A percentile compares a stretch with the other conserved stretches of the same genome.
Conservation (phyloP, 2,329 filamentous ascomycete genomes). For the Colletotrichum scovillei region DNA sequence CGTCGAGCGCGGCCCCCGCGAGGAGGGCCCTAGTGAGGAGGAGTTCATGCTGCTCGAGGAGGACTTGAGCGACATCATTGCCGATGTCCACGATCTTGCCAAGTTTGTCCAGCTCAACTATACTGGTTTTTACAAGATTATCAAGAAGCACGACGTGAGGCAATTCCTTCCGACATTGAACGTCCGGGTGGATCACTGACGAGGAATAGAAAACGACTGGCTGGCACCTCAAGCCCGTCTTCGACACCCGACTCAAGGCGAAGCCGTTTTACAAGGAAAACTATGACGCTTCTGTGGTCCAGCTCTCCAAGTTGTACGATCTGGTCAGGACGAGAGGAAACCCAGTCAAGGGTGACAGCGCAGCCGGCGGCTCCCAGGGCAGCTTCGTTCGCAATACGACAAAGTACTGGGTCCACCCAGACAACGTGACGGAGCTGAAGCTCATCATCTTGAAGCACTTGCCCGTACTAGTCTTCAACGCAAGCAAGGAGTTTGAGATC, state of each 20-base stretch:
- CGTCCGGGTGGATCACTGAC: not conserved
- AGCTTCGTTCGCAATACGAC: slow-evolving; percentile 98
- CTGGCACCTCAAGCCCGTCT: slow-evolving; percentile 95
- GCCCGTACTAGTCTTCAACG: slow-evolving; percentile 96
- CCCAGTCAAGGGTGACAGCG: slow-evolving; percentile 89
- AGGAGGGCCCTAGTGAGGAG: slow-evolving; percentile 80
- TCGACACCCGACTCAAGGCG: slow-evolving; percentile 91
- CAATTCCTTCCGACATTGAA: slow-evolving; percentile 35
- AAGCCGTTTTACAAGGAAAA: slow-evolving; percentile 99
- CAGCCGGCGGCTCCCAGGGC: slow-evolving; percentile 91
- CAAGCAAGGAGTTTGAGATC: slow-evolving; percentile 93
- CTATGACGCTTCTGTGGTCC: slow-evolving; percentile 95
- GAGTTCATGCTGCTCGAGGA: slow-evolving; percentile 95
- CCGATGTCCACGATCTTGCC: slow-evolving; percentile 96
- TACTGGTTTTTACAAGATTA: slow-evolving; percentile 99
- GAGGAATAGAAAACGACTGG: slow-evolving; percentile 83
- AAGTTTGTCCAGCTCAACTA: slow-evolving; percentile 99
- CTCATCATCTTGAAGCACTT: slow-evolving; percentile 98
- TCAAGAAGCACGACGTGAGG: slow-evolving; percentile 97
- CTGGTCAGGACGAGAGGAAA: slow-evolving; percentile 92
- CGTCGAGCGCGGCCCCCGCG: slow-evolving; percentile 68
- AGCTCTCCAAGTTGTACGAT: slow-evolving; percentile 95
- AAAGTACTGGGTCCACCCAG: slow-evolving; percentile 99
- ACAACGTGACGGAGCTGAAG: slow-evolving; percentile 98
- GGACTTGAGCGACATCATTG: slow-evolving; percentile 96